A percentile compares a stretch with the other conserved stretches of the same genome.
Conservation (phyloP, 257 asterid genomes). For the Przewalskia tangutica region DNA sequence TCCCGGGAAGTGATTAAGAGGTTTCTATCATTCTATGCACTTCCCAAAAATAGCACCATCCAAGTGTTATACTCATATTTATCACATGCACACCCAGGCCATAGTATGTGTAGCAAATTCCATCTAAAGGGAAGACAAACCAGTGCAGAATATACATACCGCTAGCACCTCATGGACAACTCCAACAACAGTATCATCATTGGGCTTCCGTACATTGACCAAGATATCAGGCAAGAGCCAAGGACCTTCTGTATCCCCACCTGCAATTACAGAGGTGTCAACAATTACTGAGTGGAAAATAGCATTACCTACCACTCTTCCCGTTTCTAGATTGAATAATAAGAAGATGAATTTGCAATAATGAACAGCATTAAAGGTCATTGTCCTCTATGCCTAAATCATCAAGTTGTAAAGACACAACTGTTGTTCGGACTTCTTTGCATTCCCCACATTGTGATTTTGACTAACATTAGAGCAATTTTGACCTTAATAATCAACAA, state of each 20-base stretch:
- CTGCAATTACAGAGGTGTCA: conserved; percentile 26
- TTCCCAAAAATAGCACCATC: not conserved
- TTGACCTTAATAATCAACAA: not conserved
- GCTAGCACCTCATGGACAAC: conserved; percentile 66
- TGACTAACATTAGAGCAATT: not conserved
- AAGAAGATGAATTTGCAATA: conserved; percentile 1
- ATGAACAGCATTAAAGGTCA: not conserved
- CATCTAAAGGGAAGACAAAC: not conserved
- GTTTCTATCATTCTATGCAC: not conserved
- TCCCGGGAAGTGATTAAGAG: not conserved
- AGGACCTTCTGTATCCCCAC: conserved; percentile 77
- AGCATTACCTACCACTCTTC: not conserved
- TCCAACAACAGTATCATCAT: conserved; percentile 57
- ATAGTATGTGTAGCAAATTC: not conserved
- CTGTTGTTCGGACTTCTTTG: not conserved
- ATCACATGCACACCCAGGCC: not conserved
- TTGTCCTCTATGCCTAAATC: not conserved
- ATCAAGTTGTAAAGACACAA: not conserved
- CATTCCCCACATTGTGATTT: not conserved
- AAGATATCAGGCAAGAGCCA: conserved; percentile 75
- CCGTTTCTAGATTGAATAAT: not conserved
- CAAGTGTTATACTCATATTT: not conserved
- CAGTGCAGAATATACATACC: conserved; percentile 35
- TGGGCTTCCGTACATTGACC: conserved; percentile 64
- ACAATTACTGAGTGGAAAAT: not conserved